phyloP scores from a whole-genome alignment of 352 stramenopile genomes.

The Pythium brassicae region DNA sequence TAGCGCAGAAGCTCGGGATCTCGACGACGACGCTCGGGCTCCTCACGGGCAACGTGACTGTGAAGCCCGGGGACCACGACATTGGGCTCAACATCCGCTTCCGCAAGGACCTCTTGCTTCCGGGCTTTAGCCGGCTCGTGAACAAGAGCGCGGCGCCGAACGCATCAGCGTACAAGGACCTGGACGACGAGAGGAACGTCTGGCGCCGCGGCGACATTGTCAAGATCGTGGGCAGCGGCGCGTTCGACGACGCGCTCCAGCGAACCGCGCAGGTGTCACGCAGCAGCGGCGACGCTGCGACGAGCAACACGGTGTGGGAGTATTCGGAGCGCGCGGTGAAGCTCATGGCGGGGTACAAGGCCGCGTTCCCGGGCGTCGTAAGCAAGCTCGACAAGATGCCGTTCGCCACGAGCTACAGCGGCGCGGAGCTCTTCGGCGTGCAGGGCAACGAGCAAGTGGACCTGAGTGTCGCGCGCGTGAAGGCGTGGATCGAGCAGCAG shows the following conservation, averaged over 20 bases:
- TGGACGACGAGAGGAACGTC: conserved; percentile 42
- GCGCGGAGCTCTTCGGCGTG: conserved; percentile 85
- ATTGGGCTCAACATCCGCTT: conserved; percentile 82
- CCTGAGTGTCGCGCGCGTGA: conserved; percentile 70
- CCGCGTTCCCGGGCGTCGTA: conserved; percentile 93
- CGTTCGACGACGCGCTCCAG: conserved; percentile 25
- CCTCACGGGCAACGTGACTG: conserved; percentile 91
- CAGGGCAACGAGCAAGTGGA: conserved; percentile 48
- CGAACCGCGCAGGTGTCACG: conserved; percentile 6
- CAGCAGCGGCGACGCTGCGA: conserved; percentile 3
- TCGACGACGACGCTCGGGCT: conserved; percentile 89
- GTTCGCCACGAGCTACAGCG: conserved; percentile 89
- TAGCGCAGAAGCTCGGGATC: conserved; percentile 91
- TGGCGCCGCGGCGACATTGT: conserved; percentile 92
- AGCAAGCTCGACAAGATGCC: conserved; percentile 76
- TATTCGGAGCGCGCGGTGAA: conserved; percentile 95
- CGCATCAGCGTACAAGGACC: conserved; percentile 8
- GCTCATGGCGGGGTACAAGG: conserved; percentile 92
- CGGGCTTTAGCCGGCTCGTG: conserved; percentile 89
- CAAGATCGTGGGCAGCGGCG: conserved; percentile 88
- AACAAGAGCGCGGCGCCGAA: conserved; percentile 15
- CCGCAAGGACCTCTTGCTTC: conserved; percentile 83
- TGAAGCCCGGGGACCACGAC: conserved; percentile 92
- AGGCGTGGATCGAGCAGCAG: conserved; percentile 92
- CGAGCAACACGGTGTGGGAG: conserved; percentile 85